Evolutionary conservation across 805 yeast genomes (phyloP).

Genomic region (Monosporozyma yasuniensis): DNA sequence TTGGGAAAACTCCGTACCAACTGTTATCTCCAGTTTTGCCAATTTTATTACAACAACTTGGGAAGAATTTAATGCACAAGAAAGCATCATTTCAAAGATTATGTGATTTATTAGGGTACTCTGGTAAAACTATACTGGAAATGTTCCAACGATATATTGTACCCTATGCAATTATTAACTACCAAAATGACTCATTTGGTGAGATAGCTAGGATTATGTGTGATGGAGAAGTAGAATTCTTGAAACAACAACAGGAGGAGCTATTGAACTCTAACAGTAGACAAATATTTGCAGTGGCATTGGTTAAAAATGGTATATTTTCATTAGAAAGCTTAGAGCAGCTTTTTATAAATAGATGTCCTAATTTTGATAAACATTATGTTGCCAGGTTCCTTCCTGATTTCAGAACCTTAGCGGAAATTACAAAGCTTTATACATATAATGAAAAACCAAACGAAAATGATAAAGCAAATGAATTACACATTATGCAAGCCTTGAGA

Average conservation of each 20-base stretch:
- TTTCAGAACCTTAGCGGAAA: constrained; percentile 27
- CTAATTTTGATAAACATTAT: constrained; percentile 23
- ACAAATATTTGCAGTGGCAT: constrained; percentile 29
- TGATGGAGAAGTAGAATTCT: constrained; percentile 10
- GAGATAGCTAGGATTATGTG: constrained; percentile 27
- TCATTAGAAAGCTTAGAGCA: constrained; percentile 26
- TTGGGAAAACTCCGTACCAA: constrained; percentile 64
- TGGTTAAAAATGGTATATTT: constrained; percentile 27
- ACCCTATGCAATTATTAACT: constrained; percentile 64
- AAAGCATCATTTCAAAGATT: constrained; percentile 50
- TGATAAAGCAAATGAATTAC: constrained; percentile 13
- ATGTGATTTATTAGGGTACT: constrained; percentile 56
- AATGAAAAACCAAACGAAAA: constrained; percentile 9
- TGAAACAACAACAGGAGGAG: constrained; percentile 16
- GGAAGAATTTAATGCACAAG: constrained; percentile 42
- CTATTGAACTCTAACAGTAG: constrained; percentile 25
- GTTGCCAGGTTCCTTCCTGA: constrained; percentile 25
- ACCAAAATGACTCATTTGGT: constrained; percentile 49
- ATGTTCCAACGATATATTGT: constrained; percentile 67
- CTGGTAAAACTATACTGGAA: constrained; percentile 50
- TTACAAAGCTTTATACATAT: constrained; percentile 23
- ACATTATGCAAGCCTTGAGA: constrained; percentile 13
- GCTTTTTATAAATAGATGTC: constrained; percentile 22
- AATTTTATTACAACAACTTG: constrained; percentile 53
- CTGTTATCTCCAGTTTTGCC: constrained; percentile 73